Percentiles rank a stretch among this genome's conserved stretches.
These are phyloP conservation scores for Kalanchoe fedtschenkoi DNA, from an alignment of 164 flowering plant species.

Conservation along the genomic window DNA sequence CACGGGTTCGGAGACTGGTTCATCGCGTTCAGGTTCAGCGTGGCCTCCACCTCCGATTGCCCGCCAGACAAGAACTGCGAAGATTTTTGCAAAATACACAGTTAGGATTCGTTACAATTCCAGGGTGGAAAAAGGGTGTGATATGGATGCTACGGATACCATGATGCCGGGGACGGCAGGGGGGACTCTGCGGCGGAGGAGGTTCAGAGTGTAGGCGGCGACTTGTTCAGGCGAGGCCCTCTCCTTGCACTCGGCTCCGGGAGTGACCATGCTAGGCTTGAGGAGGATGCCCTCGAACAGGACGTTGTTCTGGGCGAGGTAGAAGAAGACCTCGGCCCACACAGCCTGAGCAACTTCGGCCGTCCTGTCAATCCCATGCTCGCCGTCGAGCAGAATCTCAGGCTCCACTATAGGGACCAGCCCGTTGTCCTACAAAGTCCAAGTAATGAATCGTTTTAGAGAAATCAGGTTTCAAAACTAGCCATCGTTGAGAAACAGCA, in stretches of 20 bases:
- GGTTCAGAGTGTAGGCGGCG: slow-evolving; percentile 71
- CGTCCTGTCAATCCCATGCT: slow-evolving; percentile 73
- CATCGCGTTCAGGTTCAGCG: slow-evolving; percentile 83
- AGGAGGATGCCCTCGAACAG: no score
- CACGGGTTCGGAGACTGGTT: slow-evolving; percentile 84
- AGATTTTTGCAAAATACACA: no score
- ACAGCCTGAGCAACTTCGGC: slow-evolving; percentile 71
- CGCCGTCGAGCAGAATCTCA: slow-evolving; percentile 80
- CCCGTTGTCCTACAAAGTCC: slow-evolving; percentile 52
- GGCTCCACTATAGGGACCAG: slow-evolving; percentile 89
- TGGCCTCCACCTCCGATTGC: slow-evolving; percentile 92
- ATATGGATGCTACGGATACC: slow-evolving; percentile 23
- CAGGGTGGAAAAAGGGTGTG: not conserved
- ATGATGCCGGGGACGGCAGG: slow-evolving; percentile 89
- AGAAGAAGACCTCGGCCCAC: slow-evolving; percentile 87
- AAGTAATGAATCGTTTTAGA: not conserved
- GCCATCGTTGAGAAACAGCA: not conserved
- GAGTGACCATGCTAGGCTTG: no score
- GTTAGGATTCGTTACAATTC: not conserved
- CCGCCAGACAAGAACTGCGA: slow-evolving; percentile 88
- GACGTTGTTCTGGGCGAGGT: no score
- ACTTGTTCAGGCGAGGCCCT: slow-evolving; percentile 60
- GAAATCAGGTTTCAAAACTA: not conserved
- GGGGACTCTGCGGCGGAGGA: slow-evolving; percentile 63
- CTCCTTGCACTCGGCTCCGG: slow-evolving; percentile 87